A percentile compares a stretch with the other conserved stretches of the same genome.
Conservation (phyloP, 148 eudicot species). For the Rhododendron vialii region DNA sequence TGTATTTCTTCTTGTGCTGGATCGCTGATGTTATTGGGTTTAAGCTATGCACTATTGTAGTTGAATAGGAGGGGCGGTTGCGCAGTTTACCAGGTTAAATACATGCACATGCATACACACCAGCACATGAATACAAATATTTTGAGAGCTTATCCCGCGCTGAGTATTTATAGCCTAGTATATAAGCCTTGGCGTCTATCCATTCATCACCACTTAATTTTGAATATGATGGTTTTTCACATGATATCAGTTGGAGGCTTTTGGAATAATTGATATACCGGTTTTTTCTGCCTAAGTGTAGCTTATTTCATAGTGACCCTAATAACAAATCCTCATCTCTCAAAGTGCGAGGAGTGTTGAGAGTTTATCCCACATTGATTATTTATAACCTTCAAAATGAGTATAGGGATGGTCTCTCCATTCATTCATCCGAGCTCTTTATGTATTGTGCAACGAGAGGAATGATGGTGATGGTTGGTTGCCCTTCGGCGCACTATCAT, state of each 20-base stretch:
- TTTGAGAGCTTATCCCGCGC: neutral
- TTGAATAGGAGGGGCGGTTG: neutral
- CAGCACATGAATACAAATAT: neutral
- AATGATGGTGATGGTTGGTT: neutral
- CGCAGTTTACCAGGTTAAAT: neutral
- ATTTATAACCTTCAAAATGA: no score
- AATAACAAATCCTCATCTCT: neutral
- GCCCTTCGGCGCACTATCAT: neutral
- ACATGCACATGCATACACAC: neutral
- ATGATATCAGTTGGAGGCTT: neutral
- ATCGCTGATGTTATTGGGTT: neutral
- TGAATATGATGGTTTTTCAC: neutral
- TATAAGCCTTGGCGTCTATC: neutral
- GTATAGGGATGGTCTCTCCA: neutral
- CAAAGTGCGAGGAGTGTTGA: neutral
- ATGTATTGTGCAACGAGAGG: neutral
- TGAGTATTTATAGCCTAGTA: no score
- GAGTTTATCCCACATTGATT: no score
- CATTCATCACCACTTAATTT: neutral
- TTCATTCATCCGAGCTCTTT: neutral
- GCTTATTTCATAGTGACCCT: no score
- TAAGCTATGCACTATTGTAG: neutral
- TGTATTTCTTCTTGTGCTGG: neutral
- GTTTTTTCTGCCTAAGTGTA: neutral
- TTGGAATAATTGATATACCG: neutral